Evolutionary conservation across 257 asterid genomes (phyloP).

Genomic region (Solanum rostratum): DNA sequence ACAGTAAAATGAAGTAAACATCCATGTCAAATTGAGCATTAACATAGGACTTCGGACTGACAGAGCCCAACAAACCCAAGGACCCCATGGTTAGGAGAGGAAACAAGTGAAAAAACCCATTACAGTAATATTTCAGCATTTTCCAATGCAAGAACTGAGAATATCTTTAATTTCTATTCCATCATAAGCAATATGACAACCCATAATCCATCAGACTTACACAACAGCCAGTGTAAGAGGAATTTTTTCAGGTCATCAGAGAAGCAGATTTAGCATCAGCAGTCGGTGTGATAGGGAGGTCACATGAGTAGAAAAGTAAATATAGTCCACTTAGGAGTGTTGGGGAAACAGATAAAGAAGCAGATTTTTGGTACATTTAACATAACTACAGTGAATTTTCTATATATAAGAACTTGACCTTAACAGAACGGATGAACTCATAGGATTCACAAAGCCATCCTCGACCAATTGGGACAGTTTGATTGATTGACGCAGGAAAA

Average conservation of each 20-base stretch:
- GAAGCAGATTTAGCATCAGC: not conserved
- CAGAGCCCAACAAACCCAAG: not conserved
- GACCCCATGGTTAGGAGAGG: not conserved
- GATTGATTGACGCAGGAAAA: not conserved
- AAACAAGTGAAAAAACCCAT: not conserved
- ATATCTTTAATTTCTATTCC: not conserved
- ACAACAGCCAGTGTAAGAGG: not conserved
- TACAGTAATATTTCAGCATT: not conserved
- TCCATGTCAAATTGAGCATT: not conserved
- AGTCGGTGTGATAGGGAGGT: not conserved
- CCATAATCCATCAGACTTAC: not conserved
- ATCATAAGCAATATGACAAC: not conserved
- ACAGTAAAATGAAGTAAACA: not conserved
- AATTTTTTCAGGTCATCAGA: not conserved
- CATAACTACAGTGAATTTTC: not conserved
- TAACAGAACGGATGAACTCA: not conserved
- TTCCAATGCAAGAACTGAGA: not conserved
- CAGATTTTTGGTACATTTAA: not conserved
- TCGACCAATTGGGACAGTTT: not conserved
- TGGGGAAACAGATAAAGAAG: not conserved
- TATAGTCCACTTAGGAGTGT: not conserved
- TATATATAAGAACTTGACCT: not conserved
- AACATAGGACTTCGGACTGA: not conserved
- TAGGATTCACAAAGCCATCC: not conserved
- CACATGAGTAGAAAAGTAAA: not conserved